Conservation (phyloP, 331 rosid genomes). For the Dryas integrifolia region DNA sequence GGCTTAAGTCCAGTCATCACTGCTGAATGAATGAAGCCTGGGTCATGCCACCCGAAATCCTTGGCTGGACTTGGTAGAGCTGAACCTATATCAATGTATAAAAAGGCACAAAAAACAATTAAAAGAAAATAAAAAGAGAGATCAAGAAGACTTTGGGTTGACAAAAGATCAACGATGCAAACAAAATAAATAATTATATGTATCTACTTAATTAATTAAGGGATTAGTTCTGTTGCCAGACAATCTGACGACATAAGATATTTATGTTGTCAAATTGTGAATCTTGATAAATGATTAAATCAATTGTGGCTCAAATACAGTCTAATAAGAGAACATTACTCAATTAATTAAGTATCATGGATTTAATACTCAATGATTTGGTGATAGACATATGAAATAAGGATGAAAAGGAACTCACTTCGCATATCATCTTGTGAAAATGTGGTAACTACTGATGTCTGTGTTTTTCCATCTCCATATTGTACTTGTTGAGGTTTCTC, state of each 20-base stretch:
- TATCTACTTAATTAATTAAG: too few relatives aligned
- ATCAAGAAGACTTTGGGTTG: not conserved
- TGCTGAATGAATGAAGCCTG: conserved; percentile 84
- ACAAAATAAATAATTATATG: too few relatives aligned
- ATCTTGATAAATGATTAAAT: too few relatives aligned
- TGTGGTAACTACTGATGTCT: conserved; percentile 54
- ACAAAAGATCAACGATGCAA: too few relatives aligned
- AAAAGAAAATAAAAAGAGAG: not conserved
- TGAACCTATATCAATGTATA: conserved; percentile 37
- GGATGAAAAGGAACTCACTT: conserved; percentile 45
- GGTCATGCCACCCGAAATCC: conserved; percentile 97
- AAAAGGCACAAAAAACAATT: not conserved
- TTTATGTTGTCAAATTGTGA: too few relatives aligned
- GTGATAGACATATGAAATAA: too few relatives aligned
- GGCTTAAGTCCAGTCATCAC: conserved; percentile 70
- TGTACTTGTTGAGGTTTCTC: conserved; percentile 58
- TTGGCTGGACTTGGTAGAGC: conserved; percentile 64
- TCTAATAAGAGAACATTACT: too few relatives aligned
- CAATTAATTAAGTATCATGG: too few relatives aligned
- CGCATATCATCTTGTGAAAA: conserved; percentile 74
- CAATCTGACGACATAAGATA: too few relatives aligned
- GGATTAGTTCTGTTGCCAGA: too few relatives aligned
- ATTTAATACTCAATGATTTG: too few relatives aligned
- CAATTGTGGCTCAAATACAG: too few relatives aligned
- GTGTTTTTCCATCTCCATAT: conserved; percentile 49